phyloP scores from a whole-genome alignment of 768 basidiomycete species.

The Boletus fagicola region DNA sequence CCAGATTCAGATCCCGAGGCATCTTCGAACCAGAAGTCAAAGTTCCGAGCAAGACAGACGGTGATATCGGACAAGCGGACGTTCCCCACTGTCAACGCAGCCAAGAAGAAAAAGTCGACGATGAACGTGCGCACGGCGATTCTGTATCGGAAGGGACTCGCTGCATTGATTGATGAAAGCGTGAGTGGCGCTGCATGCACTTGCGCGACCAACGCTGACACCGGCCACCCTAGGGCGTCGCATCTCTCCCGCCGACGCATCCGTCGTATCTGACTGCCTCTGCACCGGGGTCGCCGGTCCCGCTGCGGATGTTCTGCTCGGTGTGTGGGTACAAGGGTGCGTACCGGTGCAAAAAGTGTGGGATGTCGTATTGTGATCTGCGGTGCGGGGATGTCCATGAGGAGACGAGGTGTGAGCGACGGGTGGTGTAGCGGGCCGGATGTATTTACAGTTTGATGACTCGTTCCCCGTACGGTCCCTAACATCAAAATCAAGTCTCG shows the following conservation, averaged over 20 bases:
- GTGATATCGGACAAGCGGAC: conserved; percentile 71
- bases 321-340: conserved; percentile 84
- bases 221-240: conserved; percentile 48
- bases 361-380: conserved; percentile 70
- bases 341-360: conserved; percentile 78
- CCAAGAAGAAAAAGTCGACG: conserved; percentile 71
- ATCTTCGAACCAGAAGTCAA: conserved; percentile 33
- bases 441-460: conserved; percentile 7
- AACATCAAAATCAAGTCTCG: too few relatives aligned
- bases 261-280: conserved; percentile 73
- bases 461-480: background rate
- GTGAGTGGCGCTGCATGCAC: conserved; percentile 43
- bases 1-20: conserved; percentile 31
- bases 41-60: conserved; percentile 72
- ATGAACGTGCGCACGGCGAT: conserved; percentile 80
- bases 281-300: conserved; percentile 57
- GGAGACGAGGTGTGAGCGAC: conserved; percentile 78
- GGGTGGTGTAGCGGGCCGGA: conserved; percentile 47
- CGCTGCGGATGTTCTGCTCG: conserved; percentile 74
- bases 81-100: conserved; percentile 29
- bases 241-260: conserved; percentile 46
- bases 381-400: conserved; percentile 72
- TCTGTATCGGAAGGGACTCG: conserved; percentile 78
- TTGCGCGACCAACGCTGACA: conserved; percentile 2
- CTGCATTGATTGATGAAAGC: conserved; percentile 73